Base-by-base conservation (phyloP, 2,329 filamentous ascomycete genomes). In the Xylaria sp. region DNA sequence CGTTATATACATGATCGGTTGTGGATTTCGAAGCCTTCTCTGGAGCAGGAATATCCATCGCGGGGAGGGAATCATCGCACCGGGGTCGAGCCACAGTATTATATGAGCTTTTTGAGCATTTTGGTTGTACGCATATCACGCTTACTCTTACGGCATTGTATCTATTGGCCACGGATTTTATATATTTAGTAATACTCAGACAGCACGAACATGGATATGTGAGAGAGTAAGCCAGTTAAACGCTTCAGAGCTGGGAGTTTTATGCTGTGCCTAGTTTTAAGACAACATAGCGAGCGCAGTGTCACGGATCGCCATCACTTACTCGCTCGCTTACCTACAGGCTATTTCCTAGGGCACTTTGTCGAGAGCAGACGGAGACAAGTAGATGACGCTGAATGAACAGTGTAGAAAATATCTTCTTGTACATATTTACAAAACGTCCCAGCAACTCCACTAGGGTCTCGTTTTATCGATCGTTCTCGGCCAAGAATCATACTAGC, bases 381-480 rank as follows among this genome's bases (percentile, higher is more conserved):
- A 38, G 51, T 4, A 36, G 28, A 56, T 33, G 49, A 70, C 67
- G 66, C 62, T 68, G 68, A 74, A 73, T 71, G 63, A 73, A 76
- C 73, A 66, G 68, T 70, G 71, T 73, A 70, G 61, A 72, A 59
- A 72, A 66, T 67, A 72, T 74, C 72, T 63, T 76, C 74, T 75
- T 75, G 72, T 76, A 77, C 74, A 75, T 78, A 76, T 77, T 77
- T 76, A 77, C 74, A 77, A 72, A 65, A 67, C 46, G 57, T 61
- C 53, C n/a, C 53, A 49, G 60, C 36, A 58, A 44, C 44, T 42
- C 48, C 17, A 20, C 23, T 17, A 28, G 62, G 23, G 46, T 38
- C 7, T 63, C 44, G 54, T 65, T 63, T 49, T 11, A 13, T 54
- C 17, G 23, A 42, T 36, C 11, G 28, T 31, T 23, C 49, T 59